Base-by-base conservation (phyloP, 192 early-diverging fungal species). In the Hyaloraphidium curvatum region DNA sequence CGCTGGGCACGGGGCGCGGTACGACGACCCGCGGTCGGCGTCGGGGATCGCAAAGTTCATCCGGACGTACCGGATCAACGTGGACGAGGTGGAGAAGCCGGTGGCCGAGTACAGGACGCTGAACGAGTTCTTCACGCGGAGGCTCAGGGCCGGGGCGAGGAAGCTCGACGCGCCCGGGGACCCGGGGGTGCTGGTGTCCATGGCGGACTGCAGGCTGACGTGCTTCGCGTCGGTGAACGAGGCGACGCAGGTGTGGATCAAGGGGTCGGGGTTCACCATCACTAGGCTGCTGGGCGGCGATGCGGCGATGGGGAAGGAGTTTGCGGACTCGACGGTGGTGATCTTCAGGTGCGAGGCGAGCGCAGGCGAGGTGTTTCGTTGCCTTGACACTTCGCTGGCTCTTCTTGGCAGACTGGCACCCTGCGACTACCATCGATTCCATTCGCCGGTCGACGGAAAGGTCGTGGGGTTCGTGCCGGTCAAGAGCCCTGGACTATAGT, bases 41-140 rank as follows among this genome's bases (percentile, higher is more conserved):
- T 61, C 62, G 14, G 77, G 84, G 50, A 89, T 89, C 40, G 67
- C 66, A 9, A 64, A 67, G 2, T 89, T 89, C 58, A 78, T 85
- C 30, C 63, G 66, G 9, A 84, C 82, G 59, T 83, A 89, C 61
- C 60, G 71, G 1, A 53, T 89, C 0, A 64, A 80, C 28, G 60
- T 78, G 58, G 63, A 63, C 16, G 81, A 89, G 53, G 72, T 88
- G 2, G 53, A 78, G 1, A 73, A 83, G 3, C 81, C 86, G 4
- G 31, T 84, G 25, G 65, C 75, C 19, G 70, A 59, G 29, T 88
- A 81, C 50, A 68, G 70, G 28, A 86, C 62, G 28, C 87, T 89
- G 56, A 89, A 89, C 63, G 78, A 87, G 62, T 89, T 89, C 67
- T 89, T 87, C 58, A 84, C 83, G 58, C 75, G 86, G 16, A 81